Evolutionary conservation across 108 stramenopile genomes (phyloP).

Genomic region (Hondaea fermentalgiana): DNA sequence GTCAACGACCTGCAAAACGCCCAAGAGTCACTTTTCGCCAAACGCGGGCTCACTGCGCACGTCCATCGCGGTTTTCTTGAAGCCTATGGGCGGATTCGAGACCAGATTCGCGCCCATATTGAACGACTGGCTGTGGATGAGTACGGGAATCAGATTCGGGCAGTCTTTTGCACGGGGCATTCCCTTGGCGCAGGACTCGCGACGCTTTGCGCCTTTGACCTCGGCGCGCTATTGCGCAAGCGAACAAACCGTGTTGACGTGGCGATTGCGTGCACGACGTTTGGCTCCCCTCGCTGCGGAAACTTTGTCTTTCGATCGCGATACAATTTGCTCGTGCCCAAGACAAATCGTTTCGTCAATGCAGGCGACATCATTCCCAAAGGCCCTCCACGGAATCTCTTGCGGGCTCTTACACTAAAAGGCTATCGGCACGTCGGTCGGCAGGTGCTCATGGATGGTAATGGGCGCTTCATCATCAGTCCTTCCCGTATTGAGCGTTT

Average conservation of each 20-base stretch:
- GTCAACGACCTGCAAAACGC: background rate
- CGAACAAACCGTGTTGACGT: background rate
- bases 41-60: background rate
- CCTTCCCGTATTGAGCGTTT: background rate
- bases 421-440: background rate
- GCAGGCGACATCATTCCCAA: background rate
- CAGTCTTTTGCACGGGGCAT: background rate
- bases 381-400: background rate
- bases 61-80: background rate
- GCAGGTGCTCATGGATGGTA: background rate
- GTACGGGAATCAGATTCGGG: background rate
- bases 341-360: background rate
- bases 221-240: background rate
- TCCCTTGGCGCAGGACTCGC: background rate
- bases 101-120: background rate
- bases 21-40: background rate
- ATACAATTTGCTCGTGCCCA: background rate
- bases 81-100: background rate
- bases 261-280: background rate
- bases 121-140: background rate
- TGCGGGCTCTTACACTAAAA: background rate
- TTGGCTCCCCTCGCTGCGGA: background rate
- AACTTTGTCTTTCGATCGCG: background rate
- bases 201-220: background rate
- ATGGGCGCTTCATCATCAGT: background rate